phyloP scores from a whole-genome alignment of 2,329 filamentous ascomycete species.

The Nemania serpens region DNA sequence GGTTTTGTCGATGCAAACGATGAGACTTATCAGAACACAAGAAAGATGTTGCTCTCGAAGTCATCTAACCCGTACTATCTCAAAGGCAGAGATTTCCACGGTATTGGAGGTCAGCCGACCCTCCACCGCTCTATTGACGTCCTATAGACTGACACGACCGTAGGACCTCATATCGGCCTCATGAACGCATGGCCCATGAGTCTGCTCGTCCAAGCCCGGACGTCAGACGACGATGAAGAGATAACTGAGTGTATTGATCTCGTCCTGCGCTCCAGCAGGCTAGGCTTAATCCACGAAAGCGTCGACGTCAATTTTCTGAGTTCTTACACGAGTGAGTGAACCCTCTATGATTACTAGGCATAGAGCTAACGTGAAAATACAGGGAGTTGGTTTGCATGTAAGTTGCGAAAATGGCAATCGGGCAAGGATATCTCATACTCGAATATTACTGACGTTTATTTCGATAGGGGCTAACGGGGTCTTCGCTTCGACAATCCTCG shows the following conservation, averaged over 20 bases:
- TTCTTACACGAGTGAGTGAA: slow-evolving; percentile 73
- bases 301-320: slow-evolving; percentile 72
- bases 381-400: slow-evolving; percentile 88
- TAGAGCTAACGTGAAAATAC: slow-evolving; percentile 21
- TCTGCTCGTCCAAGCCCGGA: slow-evolving; percentile 88
- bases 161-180: slow-evolving; percentile 75
- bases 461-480: slow-evolving; percentile 83
- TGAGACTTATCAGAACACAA: slow-evolving; percentile 82
- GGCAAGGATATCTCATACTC: neutral
- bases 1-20: slow-evolving; percentile 72
- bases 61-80: slow-evolving; percentile 88
- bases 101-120: slow-evolving; percentile 75
- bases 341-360: neutral
- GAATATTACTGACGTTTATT: slow-evolving; percentile 23
- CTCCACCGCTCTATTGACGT: slow-evolving; percentile 12
- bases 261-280: slow-evolving; percentile 74
- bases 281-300: slow-evolving; percentile 90
- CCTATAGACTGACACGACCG: slow-evolving; percentile 8
- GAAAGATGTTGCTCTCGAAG: slow-evolving; percentile 74
- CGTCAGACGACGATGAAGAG: slow-evolving; percentile 80
- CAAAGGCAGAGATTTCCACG: slow-evolving; percentile 74
- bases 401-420: slow-evolving; percentile 29
- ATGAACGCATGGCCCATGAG: slow-evolving; percentile 97
- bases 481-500: slow-evolving; percentile 89
- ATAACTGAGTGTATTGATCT: slow-evolving; percentile 73